These are phyloP conservation scores for Clonostachys rhizophaga DNA, from an alignment of 2,329 filamentous ascomycete species.

Conservation along the genomic window DNA sequence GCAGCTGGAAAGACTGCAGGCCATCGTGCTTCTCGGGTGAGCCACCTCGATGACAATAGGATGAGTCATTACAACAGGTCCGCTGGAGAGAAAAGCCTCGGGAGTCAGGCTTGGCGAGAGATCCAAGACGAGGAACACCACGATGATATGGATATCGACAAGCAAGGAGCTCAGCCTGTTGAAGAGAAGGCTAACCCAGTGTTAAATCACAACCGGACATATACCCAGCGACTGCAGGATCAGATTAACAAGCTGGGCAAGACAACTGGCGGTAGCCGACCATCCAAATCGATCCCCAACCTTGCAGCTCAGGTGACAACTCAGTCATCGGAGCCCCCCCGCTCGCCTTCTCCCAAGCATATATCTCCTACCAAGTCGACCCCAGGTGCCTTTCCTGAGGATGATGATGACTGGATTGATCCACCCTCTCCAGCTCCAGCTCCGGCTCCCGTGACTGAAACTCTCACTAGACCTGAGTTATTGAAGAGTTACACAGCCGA, in stretches of 20 bases:
- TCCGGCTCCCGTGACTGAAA: conserved; percentile 13
- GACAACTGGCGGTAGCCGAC: conserved; percentile 40
- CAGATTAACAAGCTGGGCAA: conserved; percentile 75
- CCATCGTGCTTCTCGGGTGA: conserved; percentile 66
- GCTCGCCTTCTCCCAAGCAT: conserved; percentile 16
- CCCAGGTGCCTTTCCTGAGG: conserved; percentile 57
- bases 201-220: conserved; percentile 70
- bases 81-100: conserved; percentile 70
- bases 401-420: conserved; percentile 61
- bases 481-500: conserved; percentile 59
- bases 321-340: conserved; percentile 18
- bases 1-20: conserved; percentile 80
- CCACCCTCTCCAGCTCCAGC: conserved; percentile 28
- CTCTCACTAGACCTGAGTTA: conserved; percentile 39
- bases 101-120: conserved; percentile 40
- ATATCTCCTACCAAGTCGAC: conserved; percentile 32
- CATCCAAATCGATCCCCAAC: conserved; percentile 41
- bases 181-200: conserved; percentile 40
- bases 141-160: conserved; percentile 32
- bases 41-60: conserved; percentile 69
- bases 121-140: conserved; percentile 29
- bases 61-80: conserved; percentile 70
- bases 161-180: conserved; percentile 15
- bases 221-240: conserved; percentile 90
- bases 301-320: conserved; percentile 21